Evolutionary conservation across 73 alveolate species (phyloP), one percentile per base, ranked within the genome.

Genomic region (Blepharisma japonicum): DNA sequence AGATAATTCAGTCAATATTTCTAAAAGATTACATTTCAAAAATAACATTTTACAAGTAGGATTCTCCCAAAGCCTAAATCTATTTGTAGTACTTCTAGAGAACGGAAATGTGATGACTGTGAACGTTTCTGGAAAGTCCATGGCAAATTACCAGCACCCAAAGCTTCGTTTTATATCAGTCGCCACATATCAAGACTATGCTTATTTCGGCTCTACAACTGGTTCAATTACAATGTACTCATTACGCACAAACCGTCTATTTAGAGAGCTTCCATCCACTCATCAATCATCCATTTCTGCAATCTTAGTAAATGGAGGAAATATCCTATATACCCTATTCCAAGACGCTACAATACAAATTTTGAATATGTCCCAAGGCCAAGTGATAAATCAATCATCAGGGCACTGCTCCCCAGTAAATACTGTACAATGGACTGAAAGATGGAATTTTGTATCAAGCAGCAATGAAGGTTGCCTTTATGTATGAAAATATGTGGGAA

Each of bases 11-110:
- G 14, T n/a, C 46, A 61, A 4, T 18, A 25, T 61, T 3, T 14
- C 14, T 39, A 61, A 61, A 25, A n/a, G 74, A 61, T 61, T 61
- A 14, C 74, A 61, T 39, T 61, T 61, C 74, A 61, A 25, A 61
- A 61, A n/a, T 9, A n/a, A n/a, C 2, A 39, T 61, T 14, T 14
- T 14, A 61, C n/a, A 14, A 18, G 11, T 61, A 9, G 74, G 23
- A 39, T 61, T 14, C 47, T 61, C 47, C 47, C 39, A 39, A 25
- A 9, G 49, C 14, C 74, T 14, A 39, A 61, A 39, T 48, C 2
- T 61, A 8, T 61, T 61, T 25, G 74, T 39, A 3, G 47, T 61
- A 2, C 23, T 61, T 2, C 74, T 61, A 61, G 74, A 61, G 5
- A 61, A 25, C 46, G 23, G 23, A 14, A 9, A n/a, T 18, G 74